Evolutionary conservation across 1,284 basidiomycete genomes (phyloP).

Genomic region (Polyporus tsugae): DNA sequence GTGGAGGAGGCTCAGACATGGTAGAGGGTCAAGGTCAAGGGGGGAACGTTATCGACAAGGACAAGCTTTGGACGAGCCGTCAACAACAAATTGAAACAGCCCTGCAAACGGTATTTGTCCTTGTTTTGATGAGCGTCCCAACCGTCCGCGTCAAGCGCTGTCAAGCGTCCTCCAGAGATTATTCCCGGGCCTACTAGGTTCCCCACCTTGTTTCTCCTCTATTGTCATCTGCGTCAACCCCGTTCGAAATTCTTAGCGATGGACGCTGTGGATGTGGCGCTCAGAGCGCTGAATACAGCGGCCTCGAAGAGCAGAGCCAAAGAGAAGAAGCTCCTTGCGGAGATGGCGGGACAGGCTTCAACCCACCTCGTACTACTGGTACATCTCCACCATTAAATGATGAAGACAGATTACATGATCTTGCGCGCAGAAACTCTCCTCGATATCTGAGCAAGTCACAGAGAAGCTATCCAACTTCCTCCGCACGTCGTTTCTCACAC

Average conservation of each 20-base stretch:
- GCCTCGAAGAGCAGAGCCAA: slow-evolving; percentile 31
- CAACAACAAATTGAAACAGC: neutral
- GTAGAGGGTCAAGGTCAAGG: slow-evolving; percentile 13
- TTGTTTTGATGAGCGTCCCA: neutral
- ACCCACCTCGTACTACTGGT: slow-evolving; percentile 40
- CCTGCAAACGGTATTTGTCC: slow-evolving; percentile 2
- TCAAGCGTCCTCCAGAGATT: neutral
- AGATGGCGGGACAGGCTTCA: slow-evolving; percentile 30
- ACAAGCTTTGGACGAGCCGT: neutral
- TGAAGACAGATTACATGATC: neutral
- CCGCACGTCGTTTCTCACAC: slow-evolving; percentile 37
- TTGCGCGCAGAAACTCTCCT: slow-evolving; percentile 34
- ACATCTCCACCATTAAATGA: slow-evolving; percentile 12
- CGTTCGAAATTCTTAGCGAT: neutral
- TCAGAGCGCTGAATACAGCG: slow-evolving; percentile 20
- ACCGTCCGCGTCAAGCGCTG: too few relatives aligned
- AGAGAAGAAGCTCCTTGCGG: slow-evolving; percentile 21
- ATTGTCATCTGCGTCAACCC: neutral
- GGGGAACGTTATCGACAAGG: neutral
- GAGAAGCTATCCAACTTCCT: slow-evolving; percentile 36
- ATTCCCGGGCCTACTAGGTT: too few relatives aligned
- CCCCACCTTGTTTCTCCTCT: neutral
- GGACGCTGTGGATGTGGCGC: slow-evolving; percentile 10
- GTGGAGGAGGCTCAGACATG: slow-evolving; percentile 36
- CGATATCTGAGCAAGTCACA: slow-evolving; percentile 30